Evolutionary conservation across 1,284 basidiomycete genomes (phyloP).

Genomic region (Apiotrichum brassicae): DNA sequence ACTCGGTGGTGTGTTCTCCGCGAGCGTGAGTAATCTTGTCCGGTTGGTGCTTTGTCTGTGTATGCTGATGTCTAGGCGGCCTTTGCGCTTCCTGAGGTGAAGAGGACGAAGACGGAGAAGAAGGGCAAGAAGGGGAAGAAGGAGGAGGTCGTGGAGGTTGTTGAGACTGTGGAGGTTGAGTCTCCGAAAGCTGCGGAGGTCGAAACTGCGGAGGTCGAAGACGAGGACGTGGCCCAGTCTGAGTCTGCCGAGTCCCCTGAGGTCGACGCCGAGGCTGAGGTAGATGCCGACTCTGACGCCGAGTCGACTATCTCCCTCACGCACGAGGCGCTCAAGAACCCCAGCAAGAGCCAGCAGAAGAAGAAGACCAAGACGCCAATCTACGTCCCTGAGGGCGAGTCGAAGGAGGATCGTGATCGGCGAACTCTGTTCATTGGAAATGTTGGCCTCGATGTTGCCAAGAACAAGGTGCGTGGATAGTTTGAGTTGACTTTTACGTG

Average conservation of each 20-base stretch:
- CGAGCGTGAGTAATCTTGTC: constrained; percentile 35
- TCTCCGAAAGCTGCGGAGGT: not conserved
- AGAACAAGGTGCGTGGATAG: constrained; percentile 59
- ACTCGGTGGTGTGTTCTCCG: constrained; percentile 46
- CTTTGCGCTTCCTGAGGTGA: constrained; percentile 22
- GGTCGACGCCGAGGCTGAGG: not conserved
- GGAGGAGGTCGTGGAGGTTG: constrained; percentile 1
- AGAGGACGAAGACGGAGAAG: constrained; percentile 2
- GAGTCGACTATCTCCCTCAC: not conserved
- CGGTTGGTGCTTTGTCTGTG: not conserved
- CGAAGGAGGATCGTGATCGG: constrained; percentile 60
- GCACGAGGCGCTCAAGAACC: constrained; percentile 1
- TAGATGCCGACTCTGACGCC: not conserved
- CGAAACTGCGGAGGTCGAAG: constrained; percentile 2
- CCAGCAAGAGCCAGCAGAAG: too few relatives aligned
- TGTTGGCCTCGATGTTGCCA: constrained; percentile 66
- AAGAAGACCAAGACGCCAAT: constrained; percentile 1
- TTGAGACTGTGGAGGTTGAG: not conserved
- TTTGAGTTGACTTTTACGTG: not conserved
- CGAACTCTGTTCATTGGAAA: constrained; percentile 95
- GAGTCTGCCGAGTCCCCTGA: not conserved
- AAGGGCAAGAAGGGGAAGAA: constrained; percentile 5
- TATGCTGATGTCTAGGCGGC: constrained; percentile 22
- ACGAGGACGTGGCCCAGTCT: not conserved
- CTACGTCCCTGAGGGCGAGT: constrained; percentile 53